Conservation (phyloP, 768 basidiomycete genomes). For the Mycena pura region DNA sequence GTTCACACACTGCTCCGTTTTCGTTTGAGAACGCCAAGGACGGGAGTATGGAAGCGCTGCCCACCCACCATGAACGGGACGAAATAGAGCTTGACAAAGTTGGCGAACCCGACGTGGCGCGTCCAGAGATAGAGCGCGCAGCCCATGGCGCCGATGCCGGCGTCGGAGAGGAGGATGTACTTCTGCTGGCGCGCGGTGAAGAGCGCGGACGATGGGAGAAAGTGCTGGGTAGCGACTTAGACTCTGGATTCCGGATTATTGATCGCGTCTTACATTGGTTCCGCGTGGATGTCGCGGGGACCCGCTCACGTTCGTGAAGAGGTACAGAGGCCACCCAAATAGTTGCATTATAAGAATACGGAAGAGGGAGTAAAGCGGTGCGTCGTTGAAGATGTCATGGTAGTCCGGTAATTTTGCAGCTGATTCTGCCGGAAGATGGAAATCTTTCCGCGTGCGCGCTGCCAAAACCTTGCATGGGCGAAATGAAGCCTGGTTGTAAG, state of each 20-base stretch:
- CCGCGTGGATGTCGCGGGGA: conserved; percentile 49
- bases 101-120: conserved; percentile 4
- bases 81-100: conserved; percentile 18
- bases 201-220: conserved; percentile 7
- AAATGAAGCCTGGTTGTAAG: background rate
- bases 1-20: conserved; percentile 14
- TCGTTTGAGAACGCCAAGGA: background rate
- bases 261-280: conserved; percentile 45
- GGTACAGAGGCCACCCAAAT: background rate
- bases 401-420: conserved; percentile 52
- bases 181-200: conserved; percentile 6
- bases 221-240: conserved; percentile 16
- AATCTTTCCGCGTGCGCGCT: conserved; percentile 47
- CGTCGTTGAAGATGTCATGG: conserved; percentile 54
- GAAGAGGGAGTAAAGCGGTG: conserved; percentile 56
- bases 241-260: background rate
- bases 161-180: conserved; percentile 11
- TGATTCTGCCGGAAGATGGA: conserved; percentile 50
- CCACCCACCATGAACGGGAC: conserved; percentile 14
- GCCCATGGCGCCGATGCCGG: background rate
- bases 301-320: conserved; percentile 55
- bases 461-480: background rate
- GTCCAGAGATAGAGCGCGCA: conserved; percentile 4
- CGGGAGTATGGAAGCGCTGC: background rate
- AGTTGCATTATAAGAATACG: conserved; percentile 28